A percentile compares a stretch with the other conserved stretches of the same genome.
Conservation (phyloP, 1,139 yeast species). For the Pichiaceae sp. region DNA sequence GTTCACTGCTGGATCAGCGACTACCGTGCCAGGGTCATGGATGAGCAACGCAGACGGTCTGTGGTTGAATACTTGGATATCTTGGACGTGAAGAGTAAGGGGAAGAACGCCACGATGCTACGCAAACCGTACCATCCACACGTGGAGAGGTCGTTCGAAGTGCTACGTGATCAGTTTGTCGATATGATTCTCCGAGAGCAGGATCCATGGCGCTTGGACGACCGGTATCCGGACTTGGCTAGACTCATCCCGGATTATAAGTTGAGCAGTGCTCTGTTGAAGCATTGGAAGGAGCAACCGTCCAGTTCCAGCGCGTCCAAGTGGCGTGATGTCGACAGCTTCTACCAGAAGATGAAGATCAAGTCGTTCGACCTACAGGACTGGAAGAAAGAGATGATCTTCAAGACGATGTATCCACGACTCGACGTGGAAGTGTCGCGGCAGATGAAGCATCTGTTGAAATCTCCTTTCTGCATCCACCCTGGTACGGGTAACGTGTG, state of each 20-base stretch:
- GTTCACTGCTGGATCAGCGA: slow-evolving; percentile 99
- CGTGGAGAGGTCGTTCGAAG: slow-evolving; percentile 62
- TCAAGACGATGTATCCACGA: slow-evolving; percentile 81
- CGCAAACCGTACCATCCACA: slow-evolving; percentile 89
- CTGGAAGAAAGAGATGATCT: slow-evolving; percentile 76
- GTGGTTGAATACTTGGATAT: slow-evolving; percentile 81
- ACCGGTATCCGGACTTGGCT: slow-evolving; percentile 48
- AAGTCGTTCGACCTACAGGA: slow-evolving; percentile 37
- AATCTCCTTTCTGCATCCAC: slow-evolving; percentile 97
- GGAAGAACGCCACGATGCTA: slow-evolving; percentile 34
- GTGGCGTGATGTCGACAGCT: slow-evolving; percentile 76
- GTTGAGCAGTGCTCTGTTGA: slow-evolving; percentile 45
- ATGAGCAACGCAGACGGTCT: slow-evolving; percentile 66
- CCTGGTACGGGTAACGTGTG: slow-evolving; percentile 97
- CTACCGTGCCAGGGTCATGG: slow-evolving; percentile 62
- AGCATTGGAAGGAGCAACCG: slow-evolving; percentile 45
- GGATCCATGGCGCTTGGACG: slow-evolving; percentile 66
- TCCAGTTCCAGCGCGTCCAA: slow-evolving; percentile 44
- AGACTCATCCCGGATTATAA: slow-evolving; percentile 51
- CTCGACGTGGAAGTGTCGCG: slow-evolving; percentile 89
- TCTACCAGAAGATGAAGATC: slow-evolving; percentile 30
- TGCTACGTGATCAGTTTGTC: slow-evolving; percentile 56
- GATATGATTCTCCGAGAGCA: slow-evolving; percentile 69
- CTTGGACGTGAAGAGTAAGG: slow-evolving; percentile 44
- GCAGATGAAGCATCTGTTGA: slow-evolving; percentile 83